Percentiles rank a stretch among this genome's conserved stretches.
phyloP scores from a whole-genome alignment of 495 filamentous ascomycete genomes.

The Annulohypoxylon bovei region DNA sequence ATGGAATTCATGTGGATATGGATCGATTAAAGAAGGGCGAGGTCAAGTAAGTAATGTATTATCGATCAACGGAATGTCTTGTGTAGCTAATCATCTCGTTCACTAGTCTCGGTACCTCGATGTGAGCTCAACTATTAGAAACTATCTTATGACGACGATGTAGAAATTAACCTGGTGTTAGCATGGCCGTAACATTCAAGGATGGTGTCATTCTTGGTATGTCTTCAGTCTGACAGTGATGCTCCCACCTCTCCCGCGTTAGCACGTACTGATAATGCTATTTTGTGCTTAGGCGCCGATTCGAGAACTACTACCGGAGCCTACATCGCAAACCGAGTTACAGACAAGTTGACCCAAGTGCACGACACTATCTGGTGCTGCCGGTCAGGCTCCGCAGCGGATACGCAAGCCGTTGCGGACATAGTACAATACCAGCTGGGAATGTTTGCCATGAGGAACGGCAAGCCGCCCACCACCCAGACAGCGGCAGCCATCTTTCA shows the following conservation, averaged over 20 bases:
- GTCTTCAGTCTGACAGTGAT: conserved; percentile 26
- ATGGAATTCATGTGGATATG: conserved; percentile 99
- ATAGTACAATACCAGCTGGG: conserved; percentile 96
- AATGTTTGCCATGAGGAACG: conserved; percentile 88
- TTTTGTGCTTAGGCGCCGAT: conserved; percentile 72
- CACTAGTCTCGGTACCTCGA: conserved; percentile 93
- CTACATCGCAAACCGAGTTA: conserved; percentile 98
- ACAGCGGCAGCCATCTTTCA: conserved; percentile 95
- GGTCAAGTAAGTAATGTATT: conserved; percentile 71
- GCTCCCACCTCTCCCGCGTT: not conserved
- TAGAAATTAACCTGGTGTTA: conserved; percentile 51
- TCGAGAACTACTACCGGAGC: conserved; percentile 98
- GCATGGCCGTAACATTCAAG: conserved; percentile 96
- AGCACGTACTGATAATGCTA: conserved; percentile 29
- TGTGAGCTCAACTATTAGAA: conserved; percentile 68
- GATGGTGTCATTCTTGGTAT: conserved; percentile 91
- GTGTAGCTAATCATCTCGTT: conserved; percentile 45
- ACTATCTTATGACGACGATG: conserved; percentile 9
- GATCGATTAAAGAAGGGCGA: conserved; percentile 91
- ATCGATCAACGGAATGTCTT: conserved; percentile 1
- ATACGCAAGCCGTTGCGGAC: conserved; percentile 97
- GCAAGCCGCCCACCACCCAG: conserved; percentile 89
- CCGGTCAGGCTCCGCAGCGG: conserved; percentile 93
- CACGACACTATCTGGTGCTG: conserved; percentile 99
- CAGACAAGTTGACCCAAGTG: conserved; percentile 98